Percentiles rank a stretch among this genome's conserved stretches.
These are phyloP conservation scores for Mycosphaerella arachidis DNA, from an alignment of 2,329 filamentous ascomycete species.

Conservation along the genomic window DNA sequence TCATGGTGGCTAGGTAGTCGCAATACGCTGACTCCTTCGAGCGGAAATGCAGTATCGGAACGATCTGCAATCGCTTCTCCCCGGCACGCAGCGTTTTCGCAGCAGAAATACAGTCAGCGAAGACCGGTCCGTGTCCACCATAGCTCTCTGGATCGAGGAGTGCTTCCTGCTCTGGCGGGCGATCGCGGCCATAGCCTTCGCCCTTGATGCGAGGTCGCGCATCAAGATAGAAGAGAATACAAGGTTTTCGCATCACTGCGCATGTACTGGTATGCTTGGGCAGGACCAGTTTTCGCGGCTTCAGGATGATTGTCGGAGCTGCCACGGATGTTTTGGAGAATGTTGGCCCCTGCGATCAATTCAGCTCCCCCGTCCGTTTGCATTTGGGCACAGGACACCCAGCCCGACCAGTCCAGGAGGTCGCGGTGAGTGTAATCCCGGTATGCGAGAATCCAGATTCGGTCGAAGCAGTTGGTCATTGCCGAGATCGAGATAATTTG, in stretches of 20 bases:
- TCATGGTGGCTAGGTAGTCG: slow-evolving; percentile 8
- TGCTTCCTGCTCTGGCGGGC: slow-evolving; percentile 3
- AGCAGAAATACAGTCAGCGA: slow-evolving; percentile 12
- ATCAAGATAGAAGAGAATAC: slow-evolving; percentile 11
- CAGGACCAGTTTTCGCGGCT: slow-evolving; percentile 16
- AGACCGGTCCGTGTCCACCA: slow-evolving; percentile 4
- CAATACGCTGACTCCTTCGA: not conserved
- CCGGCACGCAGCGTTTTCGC: slow-evolving; percentile 5
- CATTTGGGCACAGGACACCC: not conserved
- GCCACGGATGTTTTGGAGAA: slow-evolving; percentile 1
- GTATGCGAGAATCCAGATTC: slow-evolving; percentile 12
- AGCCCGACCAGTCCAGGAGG: slow-evolving; percentile 13
- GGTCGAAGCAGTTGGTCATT: slow-evolving; percentile 13
- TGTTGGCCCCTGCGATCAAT: slow-evolving; percentile 3
- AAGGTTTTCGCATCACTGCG: slow-evolving; percentile 10
- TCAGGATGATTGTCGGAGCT: slow-evolving; percentile 6
- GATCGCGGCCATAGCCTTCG: not conserved
- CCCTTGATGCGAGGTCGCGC: slow-evolving; percentile 10
- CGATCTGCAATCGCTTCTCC: slow-evolving; percentile 11
- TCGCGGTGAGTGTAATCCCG: slow-evolving; percentile 8
- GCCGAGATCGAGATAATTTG: slow-evolving; percentile 15
- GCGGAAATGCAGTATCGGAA: slow-evolving; percentile 4
- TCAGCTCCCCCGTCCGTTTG: not conserved
- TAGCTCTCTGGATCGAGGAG: slow-evolving; percentile 7
- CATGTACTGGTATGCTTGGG: slow-evolving; percentile 13